Percentiles rank a stretch among this genome's conserved stretches.
Evolutionary conservation across 176 grass and related monocot genomes (phyloP).

Genomic region (Carex scoparia): DNA sequence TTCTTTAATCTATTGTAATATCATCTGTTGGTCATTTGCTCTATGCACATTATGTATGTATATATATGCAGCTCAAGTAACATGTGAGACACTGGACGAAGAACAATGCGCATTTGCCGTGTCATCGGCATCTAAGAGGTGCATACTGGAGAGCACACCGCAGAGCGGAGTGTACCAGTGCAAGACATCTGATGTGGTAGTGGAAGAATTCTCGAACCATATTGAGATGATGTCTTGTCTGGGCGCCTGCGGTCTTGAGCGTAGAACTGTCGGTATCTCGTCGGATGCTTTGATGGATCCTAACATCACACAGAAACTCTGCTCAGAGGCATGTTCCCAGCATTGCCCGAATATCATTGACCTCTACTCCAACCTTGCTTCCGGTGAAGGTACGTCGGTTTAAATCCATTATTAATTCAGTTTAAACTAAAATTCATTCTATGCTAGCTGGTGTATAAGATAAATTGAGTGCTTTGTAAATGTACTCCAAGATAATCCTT

Average conservation of each 20-base stretch:
- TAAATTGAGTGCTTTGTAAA: too few relatives aligned
- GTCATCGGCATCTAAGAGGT: conserved; percentile 51
- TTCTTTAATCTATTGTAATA: not conserved
- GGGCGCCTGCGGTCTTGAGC: conserved; percentile 48
- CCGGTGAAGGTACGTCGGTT: conserved; percentile 39
- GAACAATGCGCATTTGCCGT: conserved; percentile 53
- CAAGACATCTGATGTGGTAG: conserved; percentile 55
- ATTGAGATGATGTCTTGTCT: conserved; percentile 28
- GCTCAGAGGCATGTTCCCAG: conserved; percentile 35
- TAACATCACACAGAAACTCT: conserved; percentile 26
- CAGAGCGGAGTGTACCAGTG: conserved; percentile 38
- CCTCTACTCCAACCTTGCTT: conserved; percentile 61
- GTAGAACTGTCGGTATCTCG: conserved; percentile 52
- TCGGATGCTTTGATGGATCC: conserved; percentile 53
- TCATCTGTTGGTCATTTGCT: not conserved
- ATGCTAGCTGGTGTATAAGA: not conserved
- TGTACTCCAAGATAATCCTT: too few relatives aligned
- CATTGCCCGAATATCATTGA: conserved; percentile 66
- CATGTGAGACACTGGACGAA: conserved; percentile 43
- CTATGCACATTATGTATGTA: not conserved
- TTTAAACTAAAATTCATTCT: not conserved
- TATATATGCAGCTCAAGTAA: conserved; percentile 23
- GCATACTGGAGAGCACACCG: conserved; percentile 50
- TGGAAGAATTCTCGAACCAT: conserved; percentile 10
- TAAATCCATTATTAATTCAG: not conserved